Evolutionary conservation across 1,284 basidiomycete species (phyloP), one percentile per base, ranked within the genome.

Genomic region (Ganoderma multipileum): DNA sequence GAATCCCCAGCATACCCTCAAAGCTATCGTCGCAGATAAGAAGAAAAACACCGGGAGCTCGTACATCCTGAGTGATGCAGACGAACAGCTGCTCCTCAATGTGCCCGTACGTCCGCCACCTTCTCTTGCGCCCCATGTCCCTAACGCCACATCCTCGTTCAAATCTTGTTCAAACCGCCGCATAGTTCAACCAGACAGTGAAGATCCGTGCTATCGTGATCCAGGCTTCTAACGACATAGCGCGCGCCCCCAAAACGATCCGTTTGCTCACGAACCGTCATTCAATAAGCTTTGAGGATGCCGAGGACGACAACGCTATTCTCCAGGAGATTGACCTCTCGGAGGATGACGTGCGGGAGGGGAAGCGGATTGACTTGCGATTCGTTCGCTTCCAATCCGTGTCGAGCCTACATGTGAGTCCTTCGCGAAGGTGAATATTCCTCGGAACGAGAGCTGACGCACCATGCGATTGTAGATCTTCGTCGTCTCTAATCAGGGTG

Each of bases 371-470:
- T 44, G 78, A 85, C 12, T 80, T 96, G 76, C 85, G 91, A 66
- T 93, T 87, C 74, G 94, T 95, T 28, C 85, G 91, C 61, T 95
- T 96, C 80, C 94, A 95, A 81, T 85, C 82, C 54, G 93, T 96
- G 65, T 90, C 87, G 71, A 90, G 85, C 68, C 77, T 95, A 61
- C 89, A 92, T 79, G 91, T 91, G 71, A 72, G 90, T 85, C 14
- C 33, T 44, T 30, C 55, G 30, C 33, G n/a, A 26, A 39, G 14
- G 23, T 23, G 16, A 14, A 60, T 41, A 38, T 28, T 52, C 11
- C 9, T 14, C 5, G 47, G 47, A 16, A 1, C 16, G 7, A 14
- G n/a, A 16, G 58, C 38, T 39, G 38, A 58, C 23, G 58, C 26
- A 41, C 20, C 23, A 2, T 26, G 23, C 36, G n/a, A 26, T 60